phyloP scores from a whole-genome alignment of 208 protist species.

The Crithidia acanthocephali region DNA sequence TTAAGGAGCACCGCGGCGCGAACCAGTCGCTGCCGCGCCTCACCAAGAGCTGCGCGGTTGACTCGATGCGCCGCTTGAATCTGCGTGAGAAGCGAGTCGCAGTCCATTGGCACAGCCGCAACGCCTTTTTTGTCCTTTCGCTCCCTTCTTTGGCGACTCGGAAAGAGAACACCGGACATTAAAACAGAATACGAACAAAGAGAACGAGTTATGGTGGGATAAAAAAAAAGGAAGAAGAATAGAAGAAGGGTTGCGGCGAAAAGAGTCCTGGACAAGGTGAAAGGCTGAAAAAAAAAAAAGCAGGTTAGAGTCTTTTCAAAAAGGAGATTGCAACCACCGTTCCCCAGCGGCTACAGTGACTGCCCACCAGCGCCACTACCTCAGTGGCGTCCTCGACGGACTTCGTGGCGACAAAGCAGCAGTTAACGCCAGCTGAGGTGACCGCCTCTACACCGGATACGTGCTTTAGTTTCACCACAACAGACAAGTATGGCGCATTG shows the following conservation, averaged over 20 bases:
- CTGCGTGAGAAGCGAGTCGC: constrained; percentile 11
- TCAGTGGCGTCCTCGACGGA: constrained; percentile 20
- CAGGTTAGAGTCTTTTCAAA: constrained; percentile 23
- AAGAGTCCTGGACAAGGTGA: not conserved
- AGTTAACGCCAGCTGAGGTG: constrained; percentile 42
- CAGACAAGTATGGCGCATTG: constrained; percentile 54
- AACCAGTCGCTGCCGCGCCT: constrained; percentile 7
- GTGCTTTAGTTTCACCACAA: constrained; percentile 59
- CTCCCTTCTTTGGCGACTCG: no score
- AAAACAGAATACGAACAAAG: no score
- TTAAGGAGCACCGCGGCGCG: constrained; percentile 26
- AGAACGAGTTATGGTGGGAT: no score
- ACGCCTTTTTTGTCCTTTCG: not conserved
- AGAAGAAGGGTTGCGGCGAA: no score
- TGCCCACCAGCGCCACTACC: constrained; percentile 23
- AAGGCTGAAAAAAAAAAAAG: constrained; percentile 16
- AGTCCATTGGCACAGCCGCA: constrained; percentile 18
- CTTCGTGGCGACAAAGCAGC: constrained; percentile 45
- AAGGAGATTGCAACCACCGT: constrained; percentile 45
- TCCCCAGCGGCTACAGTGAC: constrained; percentile 39
- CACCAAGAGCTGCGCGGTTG: constrained; percentile 14
- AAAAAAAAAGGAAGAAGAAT: constrained; percentile 3
- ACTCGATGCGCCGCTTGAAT: constrained; percentile 9
- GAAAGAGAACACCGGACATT: no score
- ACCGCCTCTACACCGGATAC: constrained; percentile 48